Evolutionary conservation across 2,329 filamentous ascomycete species (phyloP).

Genomic region (Penicillium sp.): DNA sequence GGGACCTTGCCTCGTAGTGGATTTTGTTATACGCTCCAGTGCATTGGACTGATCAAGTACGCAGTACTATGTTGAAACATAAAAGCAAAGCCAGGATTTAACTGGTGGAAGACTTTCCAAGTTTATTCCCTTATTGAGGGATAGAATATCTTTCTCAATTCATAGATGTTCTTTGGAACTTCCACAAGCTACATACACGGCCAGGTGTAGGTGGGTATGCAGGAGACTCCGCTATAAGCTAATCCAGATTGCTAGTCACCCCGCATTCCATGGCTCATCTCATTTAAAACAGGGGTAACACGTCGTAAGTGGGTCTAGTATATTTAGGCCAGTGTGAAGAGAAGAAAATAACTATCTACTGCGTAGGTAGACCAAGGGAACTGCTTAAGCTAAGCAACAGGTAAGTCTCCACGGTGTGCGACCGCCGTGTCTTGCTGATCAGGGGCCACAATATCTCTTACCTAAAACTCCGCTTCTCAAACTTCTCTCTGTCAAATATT

Average conservation of each 20-base stretch:
- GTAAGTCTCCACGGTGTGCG: not conserved
- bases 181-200: too few relatives aligned
- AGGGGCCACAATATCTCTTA: not conserved
- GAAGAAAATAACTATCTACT: not conserved
- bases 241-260: not conserved
- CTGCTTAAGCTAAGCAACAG: not conserved
- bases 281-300: not conserved
- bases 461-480: not conserved
- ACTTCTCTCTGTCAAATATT: not conserved
- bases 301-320: not conserved
- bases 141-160: too few relatives aligned
- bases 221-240: not conserved
- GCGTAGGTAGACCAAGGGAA: not conserved
- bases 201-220: too few relatives aligned
- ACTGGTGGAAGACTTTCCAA: too few relatives aligned
- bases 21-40: slow-evolving; percentile 27
- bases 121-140: too few relatives aligned
- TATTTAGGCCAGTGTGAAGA: not conserved
- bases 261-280: not conserved
- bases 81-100: not conserved
- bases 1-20: slow-evolving; percentile 24
- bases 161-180: not conserved
- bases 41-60: slow-evolving; percentile 25
- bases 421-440: not conserved
- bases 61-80: slow-evolving; percentile 23